Evolutionary conservation across 768 basidiomycete species (phyloP).

Genomic region (Lyophyllum semitale): DNA sequence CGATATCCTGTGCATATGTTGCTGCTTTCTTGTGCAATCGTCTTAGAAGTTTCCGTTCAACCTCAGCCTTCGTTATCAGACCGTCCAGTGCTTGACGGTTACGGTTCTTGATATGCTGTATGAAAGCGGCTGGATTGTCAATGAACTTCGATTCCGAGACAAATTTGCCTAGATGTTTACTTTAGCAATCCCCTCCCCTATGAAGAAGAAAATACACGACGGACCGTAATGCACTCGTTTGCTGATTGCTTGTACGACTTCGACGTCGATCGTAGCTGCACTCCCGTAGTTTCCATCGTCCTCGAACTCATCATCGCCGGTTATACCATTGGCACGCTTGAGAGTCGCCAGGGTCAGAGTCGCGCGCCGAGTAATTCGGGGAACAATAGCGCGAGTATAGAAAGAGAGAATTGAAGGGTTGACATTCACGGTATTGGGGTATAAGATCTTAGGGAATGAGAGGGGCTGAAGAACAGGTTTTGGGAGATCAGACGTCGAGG

Average conservation of each 20-base stretch:
- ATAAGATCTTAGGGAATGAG: slow-evolving; percentile 73
- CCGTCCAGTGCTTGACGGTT: slow-evolving; percentile 78
- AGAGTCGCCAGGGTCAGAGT: slow-evolving; percentile 64
- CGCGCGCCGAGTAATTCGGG: slow-evolving; percentile 79
- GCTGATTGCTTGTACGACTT: slow-evolving; percentile 96
- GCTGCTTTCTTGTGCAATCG: slow-evolving; percentile 85
- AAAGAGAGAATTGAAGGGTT: slow-evolving; percentile 87
- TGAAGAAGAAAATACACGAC: not conserved
- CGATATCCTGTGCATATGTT: slow-evolving; percentile 82
- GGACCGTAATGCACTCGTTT: slow-evolving; percentile 97
- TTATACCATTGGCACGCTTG: slow-evolving; percentile 69
- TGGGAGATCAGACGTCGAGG: slow-evolving; percentile 76
- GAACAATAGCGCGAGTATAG: slow-evolving; percentile 87
- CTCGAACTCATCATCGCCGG: slow-evolving; percentile 69
- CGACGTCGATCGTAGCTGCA: slow-evolving; percentile 91
- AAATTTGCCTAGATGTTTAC: slow-evolving; percentile 80
- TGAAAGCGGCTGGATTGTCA: slow-evolving; percentile 82
- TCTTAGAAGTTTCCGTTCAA: slow-evolving; percentile 81
- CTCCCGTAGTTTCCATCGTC: slow-evolving; percentile 99
- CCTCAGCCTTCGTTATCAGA: slow-evolving; percentile 96
- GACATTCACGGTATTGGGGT: slow-evolving; percentile 80
- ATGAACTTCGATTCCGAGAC: slow-evolving; percentile 97
- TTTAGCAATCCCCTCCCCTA: not conserved
- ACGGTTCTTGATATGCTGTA: slow-evolving; percentile 85
- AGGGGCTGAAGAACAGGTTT: slow-evolving; percentile 76